phyloP scores from a whole-genome alignment of 176 grass and related monocot species.

The Cenchrus purpureus region DNA sequence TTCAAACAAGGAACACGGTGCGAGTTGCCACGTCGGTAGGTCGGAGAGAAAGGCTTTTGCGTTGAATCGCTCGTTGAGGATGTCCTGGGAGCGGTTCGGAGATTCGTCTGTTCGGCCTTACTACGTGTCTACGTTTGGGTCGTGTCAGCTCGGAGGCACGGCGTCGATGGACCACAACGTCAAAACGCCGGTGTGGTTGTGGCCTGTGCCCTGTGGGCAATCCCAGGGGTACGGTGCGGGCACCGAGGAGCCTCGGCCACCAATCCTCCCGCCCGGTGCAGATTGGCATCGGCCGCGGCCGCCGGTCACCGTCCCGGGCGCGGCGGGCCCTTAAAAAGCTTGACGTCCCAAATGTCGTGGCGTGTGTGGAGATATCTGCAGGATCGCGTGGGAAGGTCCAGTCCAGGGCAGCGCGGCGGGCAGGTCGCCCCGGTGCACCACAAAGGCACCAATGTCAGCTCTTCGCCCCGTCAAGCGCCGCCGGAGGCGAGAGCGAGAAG shows the following conservation, averaged over 20 bases:
- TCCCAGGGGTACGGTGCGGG: too few species aligned
- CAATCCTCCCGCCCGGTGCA: not conserved
- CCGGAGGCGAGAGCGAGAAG: not conserved
- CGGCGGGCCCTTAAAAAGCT: not conserved
- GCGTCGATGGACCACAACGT: not conserved
- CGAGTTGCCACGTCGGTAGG: too few species aligned
- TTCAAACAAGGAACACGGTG: too few species aligned
- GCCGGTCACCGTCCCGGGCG: not conserved
- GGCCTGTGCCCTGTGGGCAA: too few species aligned
- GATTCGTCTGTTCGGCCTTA: not conserved
- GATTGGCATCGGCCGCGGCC: not conserved
- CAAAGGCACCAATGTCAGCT: not conserved
- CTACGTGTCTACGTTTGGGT: not conserved
- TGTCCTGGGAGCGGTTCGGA: not conserved
- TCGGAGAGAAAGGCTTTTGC: too few species aligned
- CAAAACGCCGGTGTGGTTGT: not conserved
- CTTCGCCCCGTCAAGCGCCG: constrained; percentile 14
- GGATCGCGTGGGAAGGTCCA: constrained; percentile 3
- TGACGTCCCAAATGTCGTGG: not conserved
- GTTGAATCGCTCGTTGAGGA: not conserved
- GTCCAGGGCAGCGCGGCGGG: not conserved
- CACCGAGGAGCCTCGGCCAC: too few species aligned
- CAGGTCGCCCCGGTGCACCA: too few species aligned
- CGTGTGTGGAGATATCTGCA: not conserved
- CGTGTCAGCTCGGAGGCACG: not conserved